phyloP scores from a whole-genome alignment of 345 rosid genomes.

The Boechera stricta region DNA sequence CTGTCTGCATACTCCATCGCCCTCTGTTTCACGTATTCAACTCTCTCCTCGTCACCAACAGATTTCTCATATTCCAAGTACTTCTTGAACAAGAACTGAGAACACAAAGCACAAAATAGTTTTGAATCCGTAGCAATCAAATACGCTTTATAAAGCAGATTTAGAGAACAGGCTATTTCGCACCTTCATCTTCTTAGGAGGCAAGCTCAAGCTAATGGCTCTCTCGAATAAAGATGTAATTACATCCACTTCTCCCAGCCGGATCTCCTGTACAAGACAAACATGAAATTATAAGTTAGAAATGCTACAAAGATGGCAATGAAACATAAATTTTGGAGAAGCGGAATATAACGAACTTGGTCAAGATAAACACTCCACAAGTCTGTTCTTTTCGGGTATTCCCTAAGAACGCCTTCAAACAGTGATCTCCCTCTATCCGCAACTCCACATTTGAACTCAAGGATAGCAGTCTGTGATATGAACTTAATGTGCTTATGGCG shows the following conservation, averaged over 20 bases:
- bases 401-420: constrained; percentile 85
- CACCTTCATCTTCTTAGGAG: constrained; percentile 89
- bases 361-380: constrained; percentile 96
- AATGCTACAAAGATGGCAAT: constrained; percentile 2
- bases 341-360: constrained; percentile 58
- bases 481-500: constrained; percentile 84
- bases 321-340: background rate
- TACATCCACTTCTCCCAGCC: constrained; percentile 71
- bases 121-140: background rate
- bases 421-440: constrained; percentile 88
- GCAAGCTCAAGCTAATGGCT: constrained; percentile 84
- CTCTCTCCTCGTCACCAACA: constrained; percentile 60
- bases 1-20: constrained; percentile 86
- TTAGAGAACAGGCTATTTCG: constrained; percentile 5
- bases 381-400: constrained; percentile 95
- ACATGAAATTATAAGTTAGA: constrained; percentile 14
- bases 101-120: constrained; percentile 18
- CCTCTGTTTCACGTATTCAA: constrained; percentile 74
- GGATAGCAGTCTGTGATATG: constrained; percentile 83
- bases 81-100: constrained; percentile 93
- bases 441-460: constrained; percentile 84
- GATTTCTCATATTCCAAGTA: constrained; percentile 78
- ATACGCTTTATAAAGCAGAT: background rate
- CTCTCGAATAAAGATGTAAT: constrained; percentile 82
- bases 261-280: constrained; percentile 67